phyloP scores from a whole-genome alignment of 1,284 basidiomycete genomes.

The Sanghuangporus sanghuang region DNA sequence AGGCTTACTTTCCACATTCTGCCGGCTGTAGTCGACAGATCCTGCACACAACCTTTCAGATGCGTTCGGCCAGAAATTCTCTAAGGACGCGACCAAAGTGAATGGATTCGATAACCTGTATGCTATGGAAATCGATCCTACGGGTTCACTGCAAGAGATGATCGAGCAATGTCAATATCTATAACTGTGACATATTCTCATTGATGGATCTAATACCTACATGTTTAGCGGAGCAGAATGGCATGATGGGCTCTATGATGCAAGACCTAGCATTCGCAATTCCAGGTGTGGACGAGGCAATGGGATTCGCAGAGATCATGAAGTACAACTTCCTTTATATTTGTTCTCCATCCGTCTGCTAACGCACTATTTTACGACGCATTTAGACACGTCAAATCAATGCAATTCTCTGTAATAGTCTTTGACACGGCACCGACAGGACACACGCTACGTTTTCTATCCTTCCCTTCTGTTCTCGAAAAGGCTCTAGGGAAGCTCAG shows the following conservation, averaged over 20 bases:
- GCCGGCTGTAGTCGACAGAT: slow-evolving; percentile 78
- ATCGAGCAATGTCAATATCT: slow-evolving; percentile 81
- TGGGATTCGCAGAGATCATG: slow-evolving; percentile 99
- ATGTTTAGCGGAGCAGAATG: slow-evolving; percentile 77
- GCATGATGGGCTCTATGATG: slow-evolving; percentile 99
- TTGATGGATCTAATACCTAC: background rate
- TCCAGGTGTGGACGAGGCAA: slow-evolving; percentile 98
- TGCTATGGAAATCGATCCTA: slow-evolving; percentile 99
- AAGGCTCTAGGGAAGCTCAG: slow-evolving; percentile 96
- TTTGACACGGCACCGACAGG: slow-evolving; percentile 99
- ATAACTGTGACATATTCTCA: background rate
- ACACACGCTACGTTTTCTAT: slow-evolving; percentile 96
- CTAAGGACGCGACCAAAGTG: slow-evolving; percentile 98
- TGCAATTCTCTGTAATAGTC: slow-evolving; percentile 99
- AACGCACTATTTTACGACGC: background rate
- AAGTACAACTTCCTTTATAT: slow-evolving; percentile 56
- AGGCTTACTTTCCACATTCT: background rate
- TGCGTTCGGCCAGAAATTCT: slow-evolving; percentile 99
- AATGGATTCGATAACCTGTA: slow-evolving; percentile 96
- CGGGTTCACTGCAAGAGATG: slow-evolving; percentile 97
- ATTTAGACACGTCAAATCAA: slow-evolving; percentile 87
- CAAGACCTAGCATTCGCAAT: slow-evolving; percentile 99
- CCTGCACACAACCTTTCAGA: slow-evolving; percentile 99
- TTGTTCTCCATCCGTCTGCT: background rate
- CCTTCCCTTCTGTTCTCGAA: slow-evolving; percentile 96